Evolutionary conservation across 2,329 filamentous ascomycete genomes (phyloP), one percentile per base, ranked within the genome.

Genomic region (Eurotiales sp.): DNA sequence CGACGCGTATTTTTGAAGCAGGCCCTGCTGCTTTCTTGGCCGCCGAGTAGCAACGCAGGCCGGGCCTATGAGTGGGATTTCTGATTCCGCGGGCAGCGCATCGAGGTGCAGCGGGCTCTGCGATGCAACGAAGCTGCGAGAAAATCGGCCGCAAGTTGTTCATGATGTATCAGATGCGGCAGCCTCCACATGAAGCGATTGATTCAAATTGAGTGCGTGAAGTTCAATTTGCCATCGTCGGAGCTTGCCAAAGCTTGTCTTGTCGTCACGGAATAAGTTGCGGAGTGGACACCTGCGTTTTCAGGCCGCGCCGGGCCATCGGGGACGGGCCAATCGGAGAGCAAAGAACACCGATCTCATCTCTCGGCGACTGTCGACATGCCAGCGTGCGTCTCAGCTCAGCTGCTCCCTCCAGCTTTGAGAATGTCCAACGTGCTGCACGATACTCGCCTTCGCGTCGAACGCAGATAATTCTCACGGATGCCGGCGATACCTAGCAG

Each of bases 81-180:
- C 23, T 40, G n/a, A n/a, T n/a, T 45, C 32, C 17, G 32, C 17
- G 51, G 15, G 15, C 23, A 10, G 45, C 19, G 12, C 51, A 49
- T 39, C 40, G 46, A 3, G 41, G 40, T 14, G 34, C 32, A 23
- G 34, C 29, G 11, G 51, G 41, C 15, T 32, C 34, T 14, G 34
- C 34, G 34, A 50, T 19, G 25, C 44, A 39, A 21, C 51, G 51
- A n/a, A 47, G 40, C 45, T 49, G 40, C 39, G 46, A 27, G 21
- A 23, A 19, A 22, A 49, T 36, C 14, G 36, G 37, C 22, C 30
- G 46, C 14, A 25, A 30, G 1, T 30, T 11, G 12, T 25, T 37
- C 32, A 48, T 49, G 3, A 41, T 53, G 17, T 21, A 2, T 2
- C 15, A 11, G 34, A 19, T 15, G 12, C 34, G 10, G 34, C n/a